Evolutionary conservation across 192 early-diverging fungal genomes (phyloP).

Genomic region (Powellomyces hirtus): DNA sequence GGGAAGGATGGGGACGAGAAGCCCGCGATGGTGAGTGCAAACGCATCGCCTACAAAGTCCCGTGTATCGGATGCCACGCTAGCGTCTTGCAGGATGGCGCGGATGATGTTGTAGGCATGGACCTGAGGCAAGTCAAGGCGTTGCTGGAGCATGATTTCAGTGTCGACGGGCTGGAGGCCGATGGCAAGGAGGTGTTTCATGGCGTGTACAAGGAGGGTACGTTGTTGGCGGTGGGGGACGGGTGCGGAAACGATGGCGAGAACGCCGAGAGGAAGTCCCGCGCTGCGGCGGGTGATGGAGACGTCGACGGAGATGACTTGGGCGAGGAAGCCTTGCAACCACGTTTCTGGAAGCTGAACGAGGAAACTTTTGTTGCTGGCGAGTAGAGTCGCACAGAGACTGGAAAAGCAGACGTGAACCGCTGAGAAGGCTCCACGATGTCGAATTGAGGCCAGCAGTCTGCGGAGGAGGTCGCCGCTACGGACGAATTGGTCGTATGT

Average conservation of each 20-base stretch:
- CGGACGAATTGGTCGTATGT: constrained; percentile 32
- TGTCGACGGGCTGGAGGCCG: constrained; percentile 44
- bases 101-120: constrained; percentile 88
- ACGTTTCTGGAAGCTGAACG: constrained; percentile 56
- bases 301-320: constrained; percentile 69
- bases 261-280: constrained; percentile 82
- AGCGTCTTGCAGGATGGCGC: constrained; percentile 81
- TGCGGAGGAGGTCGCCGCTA: constrained; percentile 47
- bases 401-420: constrained; percentile 75
- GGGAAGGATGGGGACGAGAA: constrained; percentile 84
- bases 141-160: constrained; percentile 41
- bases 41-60: constrained; percentile 72
- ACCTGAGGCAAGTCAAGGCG: constrained; percentile 85
- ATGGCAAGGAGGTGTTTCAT: constrained; percentile 71
- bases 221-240: constrained; percentile 48
- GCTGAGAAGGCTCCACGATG: constrained; percentile 92
- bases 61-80: constrained; percentile 70
- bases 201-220: constrained; percentile 58
- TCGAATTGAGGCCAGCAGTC: constrained; percentile 70
- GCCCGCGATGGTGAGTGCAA: constrained; percentile 74
- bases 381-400: constrained; percentile 67
- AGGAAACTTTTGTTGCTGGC: constrained; percentile 51
- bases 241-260: constrained; percentile 76
- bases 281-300: constrained; percentile 90
- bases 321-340: constrained; percentile 80